Base-by-base conservation (phyloP, 139 green algal species). In the Diplosphaera chodatii region DNA sequence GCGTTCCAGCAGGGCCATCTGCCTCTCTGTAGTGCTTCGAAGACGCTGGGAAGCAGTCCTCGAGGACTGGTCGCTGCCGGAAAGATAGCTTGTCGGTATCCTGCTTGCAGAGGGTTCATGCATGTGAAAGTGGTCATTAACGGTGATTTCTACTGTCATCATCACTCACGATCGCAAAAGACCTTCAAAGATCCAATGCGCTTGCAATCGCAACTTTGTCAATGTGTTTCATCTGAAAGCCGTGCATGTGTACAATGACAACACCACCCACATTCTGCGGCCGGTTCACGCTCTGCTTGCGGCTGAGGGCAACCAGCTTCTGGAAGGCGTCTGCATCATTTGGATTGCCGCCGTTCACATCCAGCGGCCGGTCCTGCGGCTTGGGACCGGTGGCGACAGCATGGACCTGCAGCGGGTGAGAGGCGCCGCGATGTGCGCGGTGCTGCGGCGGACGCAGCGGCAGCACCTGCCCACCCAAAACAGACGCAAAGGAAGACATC, bases 31-130 rank as follows among this genome's bases (percentile, higher is more conserved):
- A 90, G 16, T 78, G 48, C 78, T 96, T 96, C 55, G 83, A 78
- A 72, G 77, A 89, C 27, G 66, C 74, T 0, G 91, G 91, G 78
- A 91, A 96, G 81, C 91, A 95, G 64, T 96, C 91, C 20, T 83
- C 73, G 66, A 96, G 87, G 0, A 78, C 84, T n/a, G 91, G 92
- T 4, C 65, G 80, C 70, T 92, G 84, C 0, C 84, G 77, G 79
- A 95, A 96, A 22, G 66, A 21, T 32, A 92, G 55, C 28, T 90
- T 66, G 3, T 69, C 64, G 30, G 67, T 28, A 40, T 64, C 29
- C 31, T 41, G 29, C 18, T 4, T 20, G n/a, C n/a, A n/a, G n/a
- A n/a, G n/a, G n/a, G n/a, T n/a, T n/a, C n/a, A n/a, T n/a, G n/a
- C n/a, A n/a, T n/a, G n/a, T n/a, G n/a, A n/a, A n/a, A n/a, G n/a